Evolutionary conservation across 2,329 filamentous ascomycete species (phyloP).

Genomic region (Ceratocystis colombiana): DNA sequence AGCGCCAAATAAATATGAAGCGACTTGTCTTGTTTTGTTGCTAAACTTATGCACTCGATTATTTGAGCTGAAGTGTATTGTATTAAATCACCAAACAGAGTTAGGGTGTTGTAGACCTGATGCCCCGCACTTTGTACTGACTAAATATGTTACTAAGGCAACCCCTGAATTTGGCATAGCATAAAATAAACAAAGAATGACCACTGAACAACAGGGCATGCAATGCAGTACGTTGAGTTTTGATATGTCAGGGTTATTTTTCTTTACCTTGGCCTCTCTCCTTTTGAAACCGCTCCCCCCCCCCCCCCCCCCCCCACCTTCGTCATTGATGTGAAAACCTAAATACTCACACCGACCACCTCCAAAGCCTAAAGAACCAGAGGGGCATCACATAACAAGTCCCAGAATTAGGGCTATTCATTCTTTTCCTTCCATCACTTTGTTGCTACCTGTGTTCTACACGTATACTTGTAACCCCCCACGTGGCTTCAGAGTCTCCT

Average conservation of each 20-base stretch:
- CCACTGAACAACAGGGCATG: background rate
- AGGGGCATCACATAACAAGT: background rate
- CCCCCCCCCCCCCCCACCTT: background rate
- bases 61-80: background rate
- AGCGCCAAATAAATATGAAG: conserved; percentile 21
- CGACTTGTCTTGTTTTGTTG: background rate
- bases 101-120: background rate
- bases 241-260: too few species aligned
- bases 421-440: background rate
- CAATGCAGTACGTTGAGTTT: background rate
- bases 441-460: too few species aligned
- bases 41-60: background rate
- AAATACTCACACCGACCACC: background rate
- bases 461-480: background rate
- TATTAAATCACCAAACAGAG: background rate
- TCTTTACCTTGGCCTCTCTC: background rate
- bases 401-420: background rate
- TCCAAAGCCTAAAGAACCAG: background rate
- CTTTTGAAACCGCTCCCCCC: background rate
- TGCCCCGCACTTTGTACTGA: background rate
- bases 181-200: background rate
- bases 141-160: conserved; percentile 18
- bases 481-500: conserved; percentile 11
- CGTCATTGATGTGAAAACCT: background rate
- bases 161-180: background rate